phyloP scores from a whole-genome alignment of 352 stramenopile genomes.

The Phytophthora colocasiae region DNA sequence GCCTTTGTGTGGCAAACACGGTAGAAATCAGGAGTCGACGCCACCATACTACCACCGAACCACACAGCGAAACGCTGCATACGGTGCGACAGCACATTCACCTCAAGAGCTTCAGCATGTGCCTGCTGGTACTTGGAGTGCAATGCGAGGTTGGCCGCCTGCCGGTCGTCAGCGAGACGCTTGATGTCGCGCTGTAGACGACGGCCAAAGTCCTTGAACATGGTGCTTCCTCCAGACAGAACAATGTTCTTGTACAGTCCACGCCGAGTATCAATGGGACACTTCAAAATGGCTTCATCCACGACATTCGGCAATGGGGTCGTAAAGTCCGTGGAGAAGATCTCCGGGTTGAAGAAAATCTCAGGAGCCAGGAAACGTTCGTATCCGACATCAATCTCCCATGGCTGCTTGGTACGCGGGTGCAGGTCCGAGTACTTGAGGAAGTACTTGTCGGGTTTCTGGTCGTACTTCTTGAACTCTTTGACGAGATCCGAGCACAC shows the following conservation, averaged over 20 bases:
- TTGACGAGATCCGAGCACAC: conserved; percentile 95
- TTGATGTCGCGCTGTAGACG: conserved; percentile 96
- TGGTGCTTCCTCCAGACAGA: conserved; percentile 94
- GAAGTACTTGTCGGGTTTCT: conserved; percentile 93
- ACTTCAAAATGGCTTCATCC: conserved; percentile 95
- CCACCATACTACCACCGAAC: conserved; percentile 95
- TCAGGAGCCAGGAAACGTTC: conserved; percentile 96
- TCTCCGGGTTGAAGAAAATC: conserved; percentile 98
- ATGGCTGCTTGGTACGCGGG: conserved; percentile 82
- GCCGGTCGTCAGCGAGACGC: conserved; percentile 89
- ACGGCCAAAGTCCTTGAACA: conserved; percentile 97
- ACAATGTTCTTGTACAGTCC: conserved; percentile 98
- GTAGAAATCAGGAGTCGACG: conserved; percentile 95
- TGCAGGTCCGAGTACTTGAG: conserved; percentile 87
- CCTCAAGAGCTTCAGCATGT: conserved; percentile 83
- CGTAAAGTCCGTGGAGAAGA: conserved; percentile 95
- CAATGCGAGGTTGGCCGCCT: conserved; percentile 87
- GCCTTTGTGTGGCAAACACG: conserved; percentile 96
- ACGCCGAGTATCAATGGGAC: conserved; percentile 94
- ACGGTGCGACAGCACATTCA: conserved; percentile 95
- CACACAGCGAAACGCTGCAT: conserved; percentile 96
- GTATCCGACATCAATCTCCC: conserved; percentile 92
- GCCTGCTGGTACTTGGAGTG: conserved; percentile 76
- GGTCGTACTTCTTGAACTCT: conserved; percentile 97
- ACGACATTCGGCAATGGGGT: conserved; percentile 94